Conservation (phyloP, 257 asterid genomes). For the Solanum corneliomulleri region DNA sequence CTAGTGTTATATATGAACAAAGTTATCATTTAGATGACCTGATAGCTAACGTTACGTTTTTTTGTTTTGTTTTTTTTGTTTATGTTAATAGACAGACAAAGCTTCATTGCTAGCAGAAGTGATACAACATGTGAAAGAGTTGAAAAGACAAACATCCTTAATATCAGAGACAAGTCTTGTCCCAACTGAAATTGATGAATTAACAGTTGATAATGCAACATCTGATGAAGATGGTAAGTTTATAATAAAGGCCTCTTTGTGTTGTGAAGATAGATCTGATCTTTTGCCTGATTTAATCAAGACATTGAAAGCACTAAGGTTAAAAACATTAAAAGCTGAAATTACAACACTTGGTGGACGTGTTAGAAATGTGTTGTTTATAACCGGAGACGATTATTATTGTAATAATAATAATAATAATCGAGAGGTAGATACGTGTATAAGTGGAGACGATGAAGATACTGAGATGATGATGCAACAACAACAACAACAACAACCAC, state of each 20-base stretch:
- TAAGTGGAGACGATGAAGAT: not conserved
- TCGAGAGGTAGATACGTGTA: not conserved
- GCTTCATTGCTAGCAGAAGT: slow-evolving; percentile 93
- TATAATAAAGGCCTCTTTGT: slow-evolving; percentile 61
- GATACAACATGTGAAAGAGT: slow-evolving; percentile 81
- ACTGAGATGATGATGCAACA: not conserved
- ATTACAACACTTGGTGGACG: slow-evolving; percentile 76
- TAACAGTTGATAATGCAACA: slow-evolving; percentile 51
- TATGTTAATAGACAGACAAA: slow-evolving; percentile 49
- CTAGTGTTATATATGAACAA: not conserved
- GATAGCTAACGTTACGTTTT: not conserved
- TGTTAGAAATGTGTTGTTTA: slow-evolving; percentile 63
- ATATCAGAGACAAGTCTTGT: slow-evolving; percentile 44
- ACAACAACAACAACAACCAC: not conserved
- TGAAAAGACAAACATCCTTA: slow-evolving; percentile 56
- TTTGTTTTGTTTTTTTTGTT: not conserved
- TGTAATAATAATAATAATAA: not conserved
- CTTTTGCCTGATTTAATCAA: slow-evolving; percentile 71
- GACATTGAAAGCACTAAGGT: slow-evolving; percentile 51
- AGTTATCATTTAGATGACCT: not conserved
- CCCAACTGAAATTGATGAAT: slow-evolving; percentile 69
- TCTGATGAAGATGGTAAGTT: slow-evolving; percentile 52
- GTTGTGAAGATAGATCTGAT: slow-evolving; percentile 81
- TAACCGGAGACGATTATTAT: slow-evolving; percentile 34
- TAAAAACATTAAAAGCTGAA: slow-evolving; percentile 65